Evolutionary conservation across 306 rosid genomes (phyloP).

Genomic region (Rubus idaeus): DNA sequence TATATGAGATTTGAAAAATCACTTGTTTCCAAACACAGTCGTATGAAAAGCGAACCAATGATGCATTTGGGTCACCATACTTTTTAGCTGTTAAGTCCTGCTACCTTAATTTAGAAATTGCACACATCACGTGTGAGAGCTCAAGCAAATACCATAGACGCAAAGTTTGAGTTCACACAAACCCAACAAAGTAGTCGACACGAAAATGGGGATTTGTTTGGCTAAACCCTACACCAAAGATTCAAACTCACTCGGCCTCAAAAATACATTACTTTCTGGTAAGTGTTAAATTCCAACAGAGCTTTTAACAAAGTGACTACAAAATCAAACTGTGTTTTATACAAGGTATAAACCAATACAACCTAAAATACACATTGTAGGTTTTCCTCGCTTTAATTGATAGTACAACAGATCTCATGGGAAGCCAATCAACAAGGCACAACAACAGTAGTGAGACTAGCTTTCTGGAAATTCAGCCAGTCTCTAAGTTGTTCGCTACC

Average conservation of each 20-base stretch:
- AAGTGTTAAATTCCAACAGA: background rate
- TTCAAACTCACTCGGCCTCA: background rate
- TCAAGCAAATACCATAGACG: background rate
- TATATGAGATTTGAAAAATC: background rate
- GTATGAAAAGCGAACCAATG: background rate
- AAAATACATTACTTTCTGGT: background rate
- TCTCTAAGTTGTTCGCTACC: background rate
- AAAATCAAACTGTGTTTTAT: constrained; percentile 17
- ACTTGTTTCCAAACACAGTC: background rate
- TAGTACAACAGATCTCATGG: constrained; percentile 20
- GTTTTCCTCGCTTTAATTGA: constrained; percentile 15
- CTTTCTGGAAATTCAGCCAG: background rate
- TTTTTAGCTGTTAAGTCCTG: background rate
- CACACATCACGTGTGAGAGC: background rate
- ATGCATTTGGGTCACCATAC: background rate
- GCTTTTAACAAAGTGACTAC: background rate
- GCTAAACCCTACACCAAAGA: background rate
- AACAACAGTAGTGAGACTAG: constrained; percentile 19
- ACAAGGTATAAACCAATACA: constrained; percentile 26
- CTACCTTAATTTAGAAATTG: background rate
- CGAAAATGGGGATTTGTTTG: background rate
- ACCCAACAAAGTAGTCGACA: background rate
- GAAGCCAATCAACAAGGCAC: constrained; percentile 12
- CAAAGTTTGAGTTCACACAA: background rate
- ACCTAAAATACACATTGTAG: constrained; percentile 14